A percentile compares a stretch with the other conserved stretches of the same genome.
These are phyloP conservation scores for Boeremia exigua DNA, from an alignment of 2,329 filamentous ascomycete species.

Conservation along the genomic window DNA sequence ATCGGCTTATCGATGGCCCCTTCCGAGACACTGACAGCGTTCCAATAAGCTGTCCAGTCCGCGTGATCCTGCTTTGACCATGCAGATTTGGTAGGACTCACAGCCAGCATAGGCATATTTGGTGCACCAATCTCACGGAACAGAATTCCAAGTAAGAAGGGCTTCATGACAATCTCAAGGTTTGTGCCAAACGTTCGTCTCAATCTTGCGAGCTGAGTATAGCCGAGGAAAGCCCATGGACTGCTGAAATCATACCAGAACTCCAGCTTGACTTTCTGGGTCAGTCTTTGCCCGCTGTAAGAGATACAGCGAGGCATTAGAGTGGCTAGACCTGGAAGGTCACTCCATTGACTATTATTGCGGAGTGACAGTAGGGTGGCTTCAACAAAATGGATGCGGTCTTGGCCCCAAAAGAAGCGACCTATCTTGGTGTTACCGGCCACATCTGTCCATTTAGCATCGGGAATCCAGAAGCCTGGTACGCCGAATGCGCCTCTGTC, in stretches of 20 bases:
- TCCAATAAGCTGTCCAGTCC: slow-evolving; percentile 44
- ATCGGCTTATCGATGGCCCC: slow-evolving; percentile 31
- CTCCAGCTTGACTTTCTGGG: slow-evolving; percentile 27
- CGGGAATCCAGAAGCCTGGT: slow-evolving; percentile 43
- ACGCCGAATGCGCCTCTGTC: slow-evolving; percentile 44
- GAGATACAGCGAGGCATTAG: slow-evolving; percentile 34
- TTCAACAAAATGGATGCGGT: slow-evolving; percentile 47
- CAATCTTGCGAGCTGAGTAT: slow-evolving; percentile 39
- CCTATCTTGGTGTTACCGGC: slow-evolving; percentile 21
- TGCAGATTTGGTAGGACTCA: slow-evolving; percentile 32
- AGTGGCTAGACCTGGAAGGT: slow-evolving; percentile 20
- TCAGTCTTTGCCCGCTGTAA: slow-evolving; percentile 5
- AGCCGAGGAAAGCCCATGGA: slow-evolving; percentile 45
- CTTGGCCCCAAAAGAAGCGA: slow-evolving; percentile 45
- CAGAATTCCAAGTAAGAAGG: slow-evolving; percentile 42
- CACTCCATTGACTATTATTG: slow-evolving; percentile 16
- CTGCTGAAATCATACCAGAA: slow-evolving; percentile 47
- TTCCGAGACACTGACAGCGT: slow-evolving; percentile 38
- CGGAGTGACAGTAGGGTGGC: slow-evolving; percentile 29
- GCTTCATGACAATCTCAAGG: slow-evolving; percentile 41
- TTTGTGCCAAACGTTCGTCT: slow-evolving; percentile 31
- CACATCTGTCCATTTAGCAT: slow-evolving; percentile 27
- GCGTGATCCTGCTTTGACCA: slow-evolving; percentile 41
- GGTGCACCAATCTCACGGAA: slow-evolving; percentile 47
- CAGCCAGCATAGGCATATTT: slow-evolving; percentile 34